phyloP scores from a whole-genome alignment of 2,329 filamentous ascomycete species.

The Capronia epimyces region DNA sequence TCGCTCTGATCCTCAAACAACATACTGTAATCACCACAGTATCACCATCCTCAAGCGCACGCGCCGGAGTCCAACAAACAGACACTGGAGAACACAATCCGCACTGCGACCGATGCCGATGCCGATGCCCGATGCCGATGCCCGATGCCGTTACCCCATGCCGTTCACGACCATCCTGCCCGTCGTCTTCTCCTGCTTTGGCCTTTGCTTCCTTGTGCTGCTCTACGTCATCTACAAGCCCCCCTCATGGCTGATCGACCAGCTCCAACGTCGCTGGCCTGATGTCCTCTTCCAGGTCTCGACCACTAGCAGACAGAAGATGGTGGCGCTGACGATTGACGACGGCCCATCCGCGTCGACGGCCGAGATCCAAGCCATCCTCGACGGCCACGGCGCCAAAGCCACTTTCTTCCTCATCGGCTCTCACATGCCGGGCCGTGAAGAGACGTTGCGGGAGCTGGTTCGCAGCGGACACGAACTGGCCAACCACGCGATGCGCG shows the following conservation, averaged over 20 bases:
- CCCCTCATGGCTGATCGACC: conserved; percentile 62
- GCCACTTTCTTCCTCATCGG: conserved; percentile 91
- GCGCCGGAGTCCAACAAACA: too few species aligned
- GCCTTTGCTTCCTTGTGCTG: too few species aligned
- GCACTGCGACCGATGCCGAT: too few species aligned
- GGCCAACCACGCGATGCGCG: conserved; percentile 83
- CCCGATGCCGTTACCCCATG: not conserved
- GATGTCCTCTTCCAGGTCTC: conserved; percentile 71
- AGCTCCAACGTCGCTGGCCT: conserved; percentile 66
- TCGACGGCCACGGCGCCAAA: conserved; percentile 60
- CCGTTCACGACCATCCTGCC: not conserved
- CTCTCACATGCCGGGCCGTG: conserved; percentile 58
- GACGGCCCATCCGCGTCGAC: conserved; percentile 75
- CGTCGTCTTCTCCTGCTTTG: conserved; percentile 23
- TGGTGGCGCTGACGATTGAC: conserved; percentile 80
- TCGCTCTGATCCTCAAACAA: too few species aligned
- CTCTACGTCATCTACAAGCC: conserved; percentile 75
- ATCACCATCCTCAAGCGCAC: too few species aligned
- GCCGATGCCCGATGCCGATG: not conserved
- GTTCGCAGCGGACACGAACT: conserved; percentile 64
- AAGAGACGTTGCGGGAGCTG: conserved; percentile 53
- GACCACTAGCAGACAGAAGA: conserved; percentile 47
- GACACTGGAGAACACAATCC: too few species aligned
- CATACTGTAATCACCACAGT: too few species aligned
- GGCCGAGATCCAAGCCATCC: conserved; percentile 59